A percentile compares a stretch with the other conserved stretches of the same genome.
Conservation (phyloP, 2,329 filamentous ascomycete genomes). For the Penicillium sp. region DNA sequence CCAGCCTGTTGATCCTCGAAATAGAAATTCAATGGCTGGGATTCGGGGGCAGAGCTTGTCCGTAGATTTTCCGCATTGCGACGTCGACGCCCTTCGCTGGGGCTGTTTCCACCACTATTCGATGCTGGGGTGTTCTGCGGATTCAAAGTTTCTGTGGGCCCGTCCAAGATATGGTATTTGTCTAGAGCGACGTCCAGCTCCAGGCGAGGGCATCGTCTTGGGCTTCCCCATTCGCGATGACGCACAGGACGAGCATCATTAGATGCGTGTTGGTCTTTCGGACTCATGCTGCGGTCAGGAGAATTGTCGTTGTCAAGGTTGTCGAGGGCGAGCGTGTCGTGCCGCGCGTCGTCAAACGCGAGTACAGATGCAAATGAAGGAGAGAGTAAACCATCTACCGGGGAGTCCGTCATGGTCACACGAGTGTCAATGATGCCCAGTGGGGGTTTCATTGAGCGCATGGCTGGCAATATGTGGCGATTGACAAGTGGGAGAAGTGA, state of each 20-base stretch:
- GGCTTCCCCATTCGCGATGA: no score
- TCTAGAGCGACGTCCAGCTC: conserved; percentile 22
- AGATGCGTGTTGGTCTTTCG: conserved; percentile 1
- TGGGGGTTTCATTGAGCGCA: conserved; percentile 20
- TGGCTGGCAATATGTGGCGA: conserved; percentile 6
- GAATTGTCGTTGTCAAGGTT: not conserved
- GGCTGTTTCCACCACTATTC: conserved; percentile 9
- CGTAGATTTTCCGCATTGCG: conserved; percentile 6
- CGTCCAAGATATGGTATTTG: conserved; percentile 19
- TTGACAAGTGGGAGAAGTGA: not conserved
- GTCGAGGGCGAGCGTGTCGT: not conserved
- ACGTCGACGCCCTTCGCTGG: not conserved
- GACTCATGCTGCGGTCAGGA: not conserved
- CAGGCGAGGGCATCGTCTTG: conserved; percentile 14
- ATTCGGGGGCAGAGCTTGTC: conserved; percentile 7
- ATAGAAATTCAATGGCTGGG: conserved; percentile 10
- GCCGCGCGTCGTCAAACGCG: conserved; percentile 6
- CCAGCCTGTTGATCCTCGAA: conserved; percentile 6
- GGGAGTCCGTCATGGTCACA: conserved; percentile 15
- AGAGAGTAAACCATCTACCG: conserved; percentile 5
- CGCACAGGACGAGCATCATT: conserved; percentile 1
- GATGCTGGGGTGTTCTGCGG: conserved; percentile 23
- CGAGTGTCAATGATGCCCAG: conserved; percentile 20
- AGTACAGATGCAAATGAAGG: conserved; percentile 15
- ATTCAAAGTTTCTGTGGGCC: conserved; percentile 12